Evolutionary conservation across 768 basidiomycete species (phyloP).

Genomic region (Tephrocybe sp.): DNA sequence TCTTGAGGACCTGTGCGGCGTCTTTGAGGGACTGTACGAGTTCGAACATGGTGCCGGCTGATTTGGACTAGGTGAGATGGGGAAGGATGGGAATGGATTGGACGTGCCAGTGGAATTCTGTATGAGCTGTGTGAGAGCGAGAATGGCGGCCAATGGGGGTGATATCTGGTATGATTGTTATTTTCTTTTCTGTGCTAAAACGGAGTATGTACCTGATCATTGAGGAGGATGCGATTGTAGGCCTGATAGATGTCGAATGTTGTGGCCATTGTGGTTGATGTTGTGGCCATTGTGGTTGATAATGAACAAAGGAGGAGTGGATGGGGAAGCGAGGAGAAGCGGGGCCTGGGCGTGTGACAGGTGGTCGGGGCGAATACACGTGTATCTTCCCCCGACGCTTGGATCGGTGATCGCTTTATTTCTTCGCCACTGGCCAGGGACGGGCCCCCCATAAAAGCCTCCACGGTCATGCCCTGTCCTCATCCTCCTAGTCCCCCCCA

Average conservation of each 20-base stretch:
- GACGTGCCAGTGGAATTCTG: slow-evolving; percentile 70
- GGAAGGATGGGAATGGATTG: too few relatives aligned
- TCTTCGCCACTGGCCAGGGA: slow-evolving; percentile 40
- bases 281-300: not conserved
- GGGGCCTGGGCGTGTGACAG: slow-evolving; percentile 19
- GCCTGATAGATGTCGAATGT: slow-evolving; percentile 40
- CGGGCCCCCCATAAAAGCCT: slow-evolving; percentile 48
- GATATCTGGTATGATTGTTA: slow-evolving; percentile 50
- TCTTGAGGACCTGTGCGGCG: slow-evolving; percentile 62
- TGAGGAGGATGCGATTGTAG: slow-evolving; percentile 57
- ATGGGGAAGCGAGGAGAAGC: slow-evolving; percentile 1
- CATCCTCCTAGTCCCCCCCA: slow-evolving; percentile 9
- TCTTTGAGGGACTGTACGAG: slow-evolving; percentile 81
- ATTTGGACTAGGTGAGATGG: too few relatives aligned
- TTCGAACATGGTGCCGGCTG: slow-evolving; percentile 92
- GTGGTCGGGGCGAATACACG: slow-evolving; percentile 67
- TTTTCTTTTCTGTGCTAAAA: not conserved
- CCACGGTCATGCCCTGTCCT: slow-evolving; percentile 27
- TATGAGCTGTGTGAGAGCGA: slow-evolving; percentile 79
- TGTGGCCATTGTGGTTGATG: slow-evolving; percentile 6
- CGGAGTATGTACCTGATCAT: slow-evolving; percentile 55
- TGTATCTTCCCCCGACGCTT: slow-evolving; percentile 69
- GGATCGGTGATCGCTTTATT: slow-evolving; percentile 41
- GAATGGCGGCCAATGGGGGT: slow-evolving; percentile 84
- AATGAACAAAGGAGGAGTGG: not conserved